phyloP scores from a whole-genome alignment of 805 yeast genomes.

The Candida methanosorbosa region DNA sequence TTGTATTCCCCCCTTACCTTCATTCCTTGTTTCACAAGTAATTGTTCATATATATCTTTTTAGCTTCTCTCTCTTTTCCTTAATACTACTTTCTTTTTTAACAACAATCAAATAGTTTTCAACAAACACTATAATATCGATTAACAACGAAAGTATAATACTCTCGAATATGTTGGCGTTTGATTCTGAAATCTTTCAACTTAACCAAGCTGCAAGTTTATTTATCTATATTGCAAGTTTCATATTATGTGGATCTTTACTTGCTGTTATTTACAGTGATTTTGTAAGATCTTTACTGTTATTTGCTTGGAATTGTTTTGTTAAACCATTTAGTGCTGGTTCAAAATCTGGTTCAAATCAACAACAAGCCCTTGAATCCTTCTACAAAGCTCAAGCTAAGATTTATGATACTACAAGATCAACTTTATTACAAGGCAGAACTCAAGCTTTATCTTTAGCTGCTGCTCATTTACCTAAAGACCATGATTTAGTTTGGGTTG shows the following conservation, averaged over 20 bases:
- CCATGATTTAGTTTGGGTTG: constrained; percentile 57
- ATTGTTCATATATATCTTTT: no score
- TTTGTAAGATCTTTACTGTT: constrained; percentile 13
- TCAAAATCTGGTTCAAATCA: constrained; percentile 31
- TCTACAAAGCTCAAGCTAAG: constrained; percentile 70
- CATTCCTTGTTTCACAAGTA: no score
- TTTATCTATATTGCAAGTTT: no score
- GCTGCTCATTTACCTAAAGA: constrained; percentile 40
- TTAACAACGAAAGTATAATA: no score
- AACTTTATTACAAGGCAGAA: constrained; percentile 61
- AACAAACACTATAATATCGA: no score
- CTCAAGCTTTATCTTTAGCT: constrained; percentile 51
- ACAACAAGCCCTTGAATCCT: constrained; percentile 55
- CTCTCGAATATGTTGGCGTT: no score
- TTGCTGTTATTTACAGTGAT: constrained; percentile 4
- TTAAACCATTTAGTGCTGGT: constrained; percentile 44
- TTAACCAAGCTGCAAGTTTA: no score
- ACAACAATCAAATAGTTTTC: no score
- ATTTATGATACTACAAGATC: constrained; percentile 69
- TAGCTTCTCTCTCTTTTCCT: no score
- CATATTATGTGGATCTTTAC: not conserved
- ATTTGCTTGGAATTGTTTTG: constrained; percentile 44
- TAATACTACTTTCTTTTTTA: no score
- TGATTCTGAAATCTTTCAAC: no score
- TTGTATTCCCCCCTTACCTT: no score